A percentile compares a stretch with the other conserved stretches of the same genome.
phyloP scores from a whole-genome alignment of 2,329 filamentous ascomycete genomes.

The Alternaria conjuncta region DNA sequence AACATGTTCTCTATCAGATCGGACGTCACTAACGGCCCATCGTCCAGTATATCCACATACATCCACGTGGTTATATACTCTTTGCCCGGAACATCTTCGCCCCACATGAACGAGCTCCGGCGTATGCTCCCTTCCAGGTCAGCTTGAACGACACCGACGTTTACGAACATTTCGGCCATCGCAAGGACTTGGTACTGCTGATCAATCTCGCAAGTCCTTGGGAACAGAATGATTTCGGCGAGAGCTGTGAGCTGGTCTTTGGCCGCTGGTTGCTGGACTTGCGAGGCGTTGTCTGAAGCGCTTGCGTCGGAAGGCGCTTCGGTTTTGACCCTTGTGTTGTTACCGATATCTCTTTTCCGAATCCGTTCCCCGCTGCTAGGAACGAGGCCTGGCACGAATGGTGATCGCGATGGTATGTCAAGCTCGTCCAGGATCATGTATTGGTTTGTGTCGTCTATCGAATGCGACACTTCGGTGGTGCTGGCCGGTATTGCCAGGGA shows the following conservation, averaged over 20 bases:
- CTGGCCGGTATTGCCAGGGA: not conserved
- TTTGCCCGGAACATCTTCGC: not conserved
- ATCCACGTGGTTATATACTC: not conserved
- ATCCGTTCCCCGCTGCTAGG: not conserved
- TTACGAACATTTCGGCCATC: not conserved
- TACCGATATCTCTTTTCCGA: not conserved
- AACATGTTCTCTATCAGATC: constrained; percentile 3
- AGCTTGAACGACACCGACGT: not conserved
- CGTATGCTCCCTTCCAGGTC: not conserved
- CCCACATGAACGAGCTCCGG: not conserved
- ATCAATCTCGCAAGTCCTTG: not conserved
- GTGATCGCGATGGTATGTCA: not conserved
- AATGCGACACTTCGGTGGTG: not conserved
- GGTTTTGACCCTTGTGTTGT: not conserved
- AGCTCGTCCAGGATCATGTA: not conserved
- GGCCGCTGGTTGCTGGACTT: not conserved
- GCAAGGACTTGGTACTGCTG: not conserved
- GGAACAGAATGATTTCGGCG: not conserved
- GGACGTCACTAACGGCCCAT: not conserved
- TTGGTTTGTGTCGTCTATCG: not conserved
- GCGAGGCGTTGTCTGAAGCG: not conserved
- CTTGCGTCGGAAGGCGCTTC: not conserved
- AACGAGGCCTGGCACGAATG: not conserved
- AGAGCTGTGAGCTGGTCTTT: not conserved
- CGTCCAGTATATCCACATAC: not conserved